Conservation (phyloP, 2,329 filamentous ascomycete genomes). For the Ophiostoma montium region DNA sequence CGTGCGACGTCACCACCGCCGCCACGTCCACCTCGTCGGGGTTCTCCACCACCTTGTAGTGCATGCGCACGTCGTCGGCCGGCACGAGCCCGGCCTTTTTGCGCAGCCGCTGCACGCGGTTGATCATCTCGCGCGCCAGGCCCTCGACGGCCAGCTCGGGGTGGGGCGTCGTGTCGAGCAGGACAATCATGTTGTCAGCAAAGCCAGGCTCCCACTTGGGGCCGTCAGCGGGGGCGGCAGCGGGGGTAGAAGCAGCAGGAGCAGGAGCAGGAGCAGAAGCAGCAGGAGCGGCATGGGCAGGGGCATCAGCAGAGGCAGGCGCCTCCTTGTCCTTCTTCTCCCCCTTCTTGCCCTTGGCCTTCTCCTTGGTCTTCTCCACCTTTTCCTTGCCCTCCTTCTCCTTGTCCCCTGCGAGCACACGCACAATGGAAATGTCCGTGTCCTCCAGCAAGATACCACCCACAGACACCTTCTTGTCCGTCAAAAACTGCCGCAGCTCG, state of each 20-base stretch:
- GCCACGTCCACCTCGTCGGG: slow-evolving; percentile 62
- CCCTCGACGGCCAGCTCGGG: slow-evolving; percentile 81
- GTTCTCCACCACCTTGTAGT: slow-evolving; percentile 70
- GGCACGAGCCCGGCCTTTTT: slow-evolving; percentile 87
- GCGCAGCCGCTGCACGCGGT: slow-evolving; percentile 78
- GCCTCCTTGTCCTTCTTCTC: slow-evolving; percentile 55
- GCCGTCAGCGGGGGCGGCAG: not conserved
- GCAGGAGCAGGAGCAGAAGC: not conserved
- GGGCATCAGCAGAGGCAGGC: not conserved
- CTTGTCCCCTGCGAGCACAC: slow-evolving; percentile 48
- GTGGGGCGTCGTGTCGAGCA: slow-evolving; percentile 64
- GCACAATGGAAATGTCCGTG: slow-evolving; percentile 71
- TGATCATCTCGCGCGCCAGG: slow-evolving; percentile 80
- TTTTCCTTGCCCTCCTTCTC: not conserved
- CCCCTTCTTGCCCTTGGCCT: slow-evolving; percentile 52
- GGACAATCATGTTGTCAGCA: slow-evolving; percentile 60
- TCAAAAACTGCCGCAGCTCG: slow-evolving; percentile 66
- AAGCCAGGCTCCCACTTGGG: slow-evolving; percentile 14
- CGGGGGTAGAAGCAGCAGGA: not conserved
- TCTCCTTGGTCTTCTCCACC: slow-evolving; percentile 19
- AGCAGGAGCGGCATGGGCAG: not conserved
- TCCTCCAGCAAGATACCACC: slow-evolving; percentile 73
- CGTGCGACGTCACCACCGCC: slow-evolving; percentile 54
- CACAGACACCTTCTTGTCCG: slow-evolving; percentile 60
- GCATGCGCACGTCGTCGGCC: slow-evolving; percentile 92